Base-by-base conservation (phyloP, 805 yeast species). In the Candida maris region DNA sequence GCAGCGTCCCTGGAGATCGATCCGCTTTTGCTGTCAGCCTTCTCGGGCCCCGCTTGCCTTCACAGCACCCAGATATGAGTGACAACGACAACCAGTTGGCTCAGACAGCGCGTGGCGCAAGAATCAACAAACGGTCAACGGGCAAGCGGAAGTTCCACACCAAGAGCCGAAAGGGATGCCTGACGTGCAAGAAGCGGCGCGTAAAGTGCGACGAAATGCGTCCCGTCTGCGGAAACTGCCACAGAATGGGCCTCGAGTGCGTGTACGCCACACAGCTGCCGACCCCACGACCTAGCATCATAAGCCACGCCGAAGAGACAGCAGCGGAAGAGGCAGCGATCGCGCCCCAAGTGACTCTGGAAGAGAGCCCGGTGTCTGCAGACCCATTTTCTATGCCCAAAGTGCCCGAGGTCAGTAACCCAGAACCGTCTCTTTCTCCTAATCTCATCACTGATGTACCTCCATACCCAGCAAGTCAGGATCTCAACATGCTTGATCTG, bases 131-230 rank as follows among this genome's bases (percentile, higher is more conserved):
- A 39, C 54, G 54, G 21, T 64, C 83, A 0, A 75, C 79, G 0
- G 86, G 84, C 5, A 89, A 87, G 61, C 71, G 97, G 30, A 83
- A 85, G 52, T 91, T 82, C 52, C 97, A 91, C 57, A 84, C 80
- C 41, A 91, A 91, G 61, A 84, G 95, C 23, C 75, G 95, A 39
- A 75, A 77, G 38, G 97, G 97, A 0, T 89, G 97, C 62, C 74
- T 79, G 26, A 85, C 94, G 2, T 89, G 97, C 62, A 89, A 89
- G 55, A 73, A 77, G 45, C 73, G 97, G 50, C 68, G 97, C 34
- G 96, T 91, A 27, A 89, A 89, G 57, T 89, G 97, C 67, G 97
- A 89, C 57, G 97, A 91, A 59, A 65, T 67, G 1, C 82, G 79
- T 42, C 97, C 97, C 1, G 56, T 67, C 6, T 89, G 97, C 59